These are phyloP conservation scores for Hypoxylon rubiginosum DNA, from an alignment of 2,329 filamentous ascomycete species.

Conservation along the genomic window DNA sequence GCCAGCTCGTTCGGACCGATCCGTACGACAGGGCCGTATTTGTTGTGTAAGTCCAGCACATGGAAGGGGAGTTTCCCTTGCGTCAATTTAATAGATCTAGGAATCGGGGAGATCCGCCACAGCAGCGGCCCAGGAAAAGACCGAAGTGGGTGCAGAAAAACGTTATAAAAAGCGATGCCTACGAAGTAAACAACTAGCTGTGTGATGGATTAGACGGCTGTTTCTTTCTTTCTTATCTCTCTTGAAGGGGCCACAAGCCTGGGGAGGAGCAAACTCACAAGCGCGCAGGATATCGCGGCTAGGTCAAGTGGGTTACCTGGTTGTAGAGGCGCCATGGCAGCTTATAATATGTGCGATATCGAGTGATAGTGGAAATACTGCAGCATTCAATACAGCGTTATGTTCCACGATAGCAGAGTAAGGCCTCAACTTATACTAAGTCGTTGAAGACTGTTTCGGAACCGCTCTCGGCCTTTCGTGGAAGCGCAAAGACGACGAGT, in stretches of 20 bases:
- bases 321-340: conserved; percentile 30
- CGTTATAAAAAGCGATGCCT: conserved; percentile 36
- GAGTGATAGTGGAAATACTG: background rate
- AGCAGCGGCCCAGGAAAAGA: conserved; percentile 44
- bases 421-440: conserved; percentile 27
- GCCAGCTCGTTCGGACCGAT: conserved; percentile 57
- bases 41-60: conserved; percentile 47
- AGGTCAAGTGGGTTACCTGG: conserved; percentile 16
- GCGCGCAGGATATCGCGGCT: conserved; percentile 20
- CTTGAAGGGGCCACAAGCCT: background rate
- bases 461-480: conserved; percentile 14
- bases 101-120: conserved; percentile 25
- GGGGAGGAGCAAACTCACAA: conserved; percentile 27
- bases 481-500: conserved; percentile 7
- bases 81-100: conserved; percentile 12
- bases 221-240: background rate
- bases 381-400: background rate
- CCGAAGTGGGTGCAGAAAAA: conserved; percentile 44
- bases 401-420: background rate
- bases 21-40: conserved; percentile 58
- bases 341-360: background rate
- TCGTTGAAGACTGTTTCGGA: background rate
- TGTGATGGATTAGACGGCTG: conserved; percentile 11
- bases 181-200: conserved; percentile 23
- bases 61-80: conserved; percentile 34